A percentile compares a stretch with the other conserved stretches of the same genome.
These are phyloP conservation scores for Jaminaea rosea DNA, from an alignment of 1,284 basidiomycete species.

Conservation along the genomic window DNA sequence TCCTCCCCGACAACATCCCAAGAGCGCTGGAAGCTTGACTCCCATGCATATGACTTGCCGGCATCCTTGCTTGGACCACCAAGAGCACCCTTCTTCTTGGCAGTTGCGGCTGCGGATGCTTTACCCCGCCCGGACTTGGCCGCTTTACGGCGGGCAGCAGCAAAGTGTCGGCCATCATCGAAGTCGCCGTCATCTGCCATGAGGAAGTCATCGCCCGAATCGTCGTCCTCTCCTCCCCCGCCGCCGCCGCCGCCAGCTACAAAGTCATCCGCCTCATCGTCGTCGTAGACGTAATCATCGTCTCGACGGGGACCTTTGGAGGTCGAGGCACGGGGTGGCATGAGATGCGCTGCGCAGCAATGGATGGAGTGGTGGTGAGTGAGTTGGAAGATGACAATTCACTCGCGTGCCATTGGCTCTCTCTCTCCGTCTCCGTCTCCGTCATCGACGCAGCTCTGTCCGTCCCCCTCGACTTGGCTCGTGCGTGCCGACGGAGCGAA, in stretches of 20 bases:
- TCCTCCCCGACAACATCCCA: conserved; percentile 98
- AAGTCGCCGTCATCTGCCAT: background rate
- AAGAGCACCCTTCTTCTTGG: background rate
- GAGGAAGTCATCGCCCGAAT: conserved; percentile 2
- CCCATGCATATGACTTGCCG: conserved; percentile 69
- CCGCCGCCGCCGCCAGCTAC: no score
- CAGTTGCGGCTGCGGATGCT: background rate
- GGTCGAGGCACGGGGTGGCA: background rate
- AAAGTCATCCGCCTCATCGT: conserved; percentile 1
- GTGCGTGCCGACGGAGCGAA: no score
- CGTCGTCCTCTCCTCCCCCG: no score
- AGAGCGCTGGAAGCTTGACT: conserved; percentile 81
- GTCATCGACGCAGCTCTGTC: no score
- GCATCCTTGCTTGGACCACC: background rate
- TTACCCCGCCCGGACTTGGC: background rate
- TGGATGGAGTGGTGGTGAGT: no score
- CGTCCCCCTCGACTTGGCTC: no score
- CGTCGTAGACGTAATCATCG: background rate
- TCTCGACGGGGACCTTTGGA: background rate
- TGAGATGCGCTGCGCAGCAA: no score
- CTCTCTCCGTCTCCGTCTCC: no score
- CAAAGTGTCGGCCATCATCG: background rate
- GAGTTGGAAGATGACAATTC: no score
- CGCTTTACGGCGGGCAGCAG: no score
- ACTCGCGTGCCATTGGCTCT: no score